Base-by-base conservation (phyloP, 768 basidiomycete species). In the Rubroboletus satanas region DNA sequence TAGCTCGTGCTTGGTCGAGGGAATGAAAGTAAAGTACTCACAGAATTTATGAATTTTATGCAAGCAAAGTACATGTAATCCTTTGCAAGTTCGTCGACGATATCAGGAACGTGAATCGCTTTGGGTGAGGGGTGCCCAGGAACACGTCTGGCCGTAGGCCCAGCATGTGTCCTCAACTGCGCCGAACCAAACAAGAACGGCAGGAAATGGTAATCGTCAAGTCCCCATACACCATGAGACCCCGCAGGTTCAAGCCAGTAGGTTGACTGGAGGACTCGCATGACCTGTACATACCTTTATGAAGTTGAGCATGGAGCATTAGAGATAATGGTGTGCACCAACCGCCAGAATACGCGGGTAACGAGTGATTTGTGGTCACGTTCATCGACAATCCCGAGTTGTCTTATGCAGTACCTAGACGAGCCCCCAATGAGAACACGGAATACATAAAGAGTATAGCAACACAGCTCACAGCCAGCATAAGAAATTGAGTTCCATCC, bases 171-270 rank as follows among this genome's bases (percentile, higher is more conserved):
- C 47, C 49, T 43, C 46, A 95, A 70, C 64, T 96, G 93, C 1
- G 90, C 86, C 2, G 88, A 83, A 3, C 93, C 93, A 62, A 88
- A 94, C 41, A 94, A 67, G 75, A 94, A 98, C 0, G 90, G 95
- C 15, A 95, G 78, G 73, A 97, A 99, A 63, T 97, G 94, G 64
- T 98, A 99, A 64, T 98, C 94, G 62, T 97, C 94, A 52, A 98
- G 74, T 2, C 96, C 96, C 90, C 95, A 98, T 0, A 98, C 96
- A 0, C 96, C 96, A 67, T 98, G 96, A 2, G 97, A 98, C n/a
- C 96, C 95, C 7, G 96, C 96, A 4, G 96, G 95, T 69, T 99
- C 96, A 0, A 98, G 82, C 93, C 95, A 98, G 68, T 99, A 99
- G 3, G 87, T 84, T 4, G 91, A 93, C 62, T 98, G 95, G 2